A percentile compares a stretch with the other conserved stretches of the same genome.
phyloP scores from a whole-genome alignment of 495 filamentous ascomycete genomes.

The Xylaria bambusicola region DNA sequence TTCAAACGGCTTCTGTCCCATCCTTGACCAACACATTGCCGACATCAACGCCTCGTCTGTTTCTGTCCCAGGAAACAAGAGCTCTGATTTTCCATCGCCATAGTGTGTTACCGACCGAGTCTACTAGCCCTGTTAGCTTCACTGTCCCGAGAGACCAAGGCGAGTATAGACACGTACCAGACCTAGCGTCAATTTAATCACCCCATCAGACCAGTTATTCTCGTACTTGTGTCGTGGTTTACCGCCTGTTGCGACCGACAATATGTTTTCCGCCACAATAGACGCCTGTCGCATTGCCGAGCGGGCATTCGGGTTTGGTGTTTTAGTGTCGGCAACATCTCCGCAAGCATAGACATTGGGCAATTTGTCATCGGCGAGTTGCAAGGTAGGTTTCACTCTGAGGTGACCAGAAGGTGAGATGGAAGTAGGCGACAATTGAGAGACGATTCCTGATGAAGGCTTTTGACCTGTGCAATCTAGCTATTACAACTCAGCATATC shows the following conservation, averaged over 20 bases:
- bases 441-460: slow-evolving; percentile 26
- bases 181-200: slow-evolving; percentile 34
- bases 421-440: slow-evolving; percentile 21
- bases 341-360: slow-evolving; percentile 34
- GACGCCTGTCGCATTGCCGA: slow-evolving; percentile 29
- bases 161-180: slow-evolving; percentile 21
- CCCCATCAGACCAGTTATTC: slow-evolving; percentile 25
- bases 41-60: slow-evolving; percentile 31
- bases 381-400: slow-evolving; percentile 32
- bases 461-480: slow-evolving; percentile 36
- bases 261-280: slow-evolving; percentile 31
- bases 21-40: slow-evolving; percentile 23
- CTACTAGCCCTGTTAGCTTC: slow-evolving; percentile 12
- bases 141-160: too few relatives aligned
- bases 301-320: slow-evolving; percentile 28
- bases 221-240: slow-evolving; percentile 23
- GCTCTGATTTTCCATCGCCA: slow-evolving; percentile 29
- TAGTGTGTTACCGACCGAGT: slow-evolving; percentile 29
- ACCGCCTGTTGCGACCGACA: slow-evolving; percentile 20
- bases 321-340: slow-evolving; percentile 32
- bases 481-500: slow-evolving; percentile 10
- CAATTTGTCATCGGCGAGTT: slow-evolving; percentile 30
- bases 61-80: slow-evolving; percentile 26
- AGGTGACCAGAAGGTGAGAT: slow-evolving; percentile 32
- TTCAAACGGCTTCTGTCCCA: slow-evolving; percentile 26